Evolutionary conservation across 1,139 yeast genomes (phyloP).

Genomic region (Magnusiomyces suaveolens): DNA sequence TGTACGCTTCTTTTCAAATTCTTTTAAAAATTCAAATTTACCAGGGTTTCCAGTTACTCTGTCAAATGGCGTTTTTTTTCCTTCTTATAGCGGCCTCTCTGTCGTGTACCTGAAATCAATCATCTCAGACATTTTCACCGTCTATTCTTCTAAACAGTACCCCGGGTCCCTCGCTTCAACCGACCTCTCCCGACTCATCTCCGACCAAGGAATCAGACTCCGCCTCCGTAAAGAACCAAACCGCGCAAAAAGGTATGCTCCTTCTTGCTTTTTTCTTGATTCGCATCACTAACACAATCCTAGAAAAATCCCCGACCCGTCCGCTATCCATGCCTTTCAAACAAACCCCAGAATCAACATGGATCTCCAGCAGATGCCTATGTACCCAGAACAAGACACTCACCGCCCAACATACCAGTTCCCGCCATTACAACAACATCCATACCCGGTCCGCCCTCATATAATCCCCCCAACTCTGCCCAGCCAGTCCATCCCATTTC

Average conservation of each 20-base stretch:
- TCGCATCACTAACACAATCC: too few species aligned
- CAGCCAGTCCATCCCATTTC: neutral
- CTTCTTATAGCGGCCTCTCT: slow-evolving; percentile 18
- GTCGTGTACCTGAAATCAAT: slow-evolving; percentile 18
- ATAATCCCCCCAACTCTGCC: too few species aligned
- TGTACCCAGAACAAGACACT: slow-evolving; percentile 2
- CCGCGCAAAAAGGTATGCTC: slow-evolving; percentile 2
- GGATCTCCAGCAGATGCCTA: neutral
- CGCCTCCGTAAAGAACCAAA: slow-evolving; percentile 21
- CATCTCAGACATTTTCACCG: slow-evolving; percentile 19
- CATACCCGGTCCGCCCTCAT: neutral
- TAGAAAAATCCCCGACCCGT: too few species aligned
- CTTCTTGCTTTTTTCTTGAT: neutral
- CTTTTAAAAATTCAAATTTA: too few species aligned
- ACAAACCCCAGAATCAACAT: too few species aligned
- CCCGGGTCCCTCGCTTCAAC: slow-evolving; percentile 24
- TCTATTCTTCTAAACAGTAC: slow-evolving; percentile 19
- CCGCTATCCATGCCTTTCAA: too few species aligned
- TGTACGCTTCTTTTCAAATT: too few species aligned
- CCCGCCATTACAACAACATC: neutral
- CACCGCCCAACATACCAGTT: neutral
- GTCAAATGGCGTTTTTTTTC: neutral
- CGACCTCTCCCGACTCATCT: slow-evolving; percentile 18
- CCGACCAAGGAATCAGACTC: slow-evolving; percentile 23
- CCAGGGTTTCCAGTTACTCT: neutral